These are phyloP conservation scores for Setomelanomma holmii DNA, from an alignment of 2,329 filamentous ascomycete genomes.

Conservation along the genomic window DNA sequence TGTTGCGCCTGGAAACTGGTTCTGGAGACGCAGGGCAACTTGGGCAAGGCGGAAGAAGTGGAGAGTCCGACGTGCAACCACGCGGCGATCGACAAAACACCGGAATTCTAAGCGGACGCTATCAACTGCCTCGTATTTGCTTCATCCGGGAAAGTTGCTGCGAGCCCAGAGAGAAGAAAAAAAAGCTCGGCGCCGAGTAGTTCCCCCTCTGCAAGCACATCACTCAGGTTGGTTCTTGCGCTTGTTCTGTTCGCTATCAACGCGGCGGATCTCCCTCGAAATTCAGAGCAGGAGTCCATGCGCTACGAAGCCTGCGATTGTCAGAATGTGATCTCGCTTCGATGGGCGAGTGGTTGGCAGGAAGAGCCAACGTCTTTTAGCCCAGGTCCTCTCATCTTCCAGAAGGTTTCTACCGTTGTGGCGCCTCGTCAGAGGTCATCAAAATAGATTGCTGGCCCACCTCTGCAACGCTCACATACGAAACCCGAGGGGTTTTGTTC, in stretches of 20 bases:
- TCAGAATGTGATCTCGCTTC: slow-evolving; percentile 16
- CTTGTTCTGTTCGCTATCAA: slow-evolving; percentile 20
- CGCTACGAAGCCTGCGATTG: slow-evolving; percentile 5
- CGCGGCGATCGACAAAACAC: slow-evolving; percentile 20
- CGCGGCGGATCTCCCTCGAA: background rate
- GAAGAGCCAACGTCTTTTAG: slow-evolving; percentile 18
- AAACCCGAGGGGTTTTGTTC: slow-evolving; percentile 12
- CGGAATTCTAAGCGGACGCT: background rate
- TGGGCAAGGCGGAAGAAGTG: too few relatives aligned
- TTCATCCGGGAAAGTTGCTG: slow-evolving; percentile 26
- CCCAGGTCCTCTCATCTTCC: slow-evolving; percentile 35
- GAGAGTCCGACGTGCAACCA: slow-evolving; percentile 30
- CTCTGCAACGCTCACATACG: slow-evolving; percentile 20
- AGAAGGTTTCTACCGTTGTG: slow-evolving; percentile 40
- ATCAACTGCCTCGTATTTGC: slow-evolving; percentile 4
- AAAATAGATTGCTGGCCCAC: slow-evolving; percentile 41
- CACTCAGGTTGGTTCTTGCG: background rate
- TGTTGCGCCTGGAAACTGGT: slow-evolving; percentile 4
- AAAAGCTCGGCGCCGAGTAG: slow-evolving; percentile 17
- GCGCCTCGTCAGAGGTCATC: slow-evolving; percentile 30
- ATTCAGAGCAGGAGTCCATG: slow-evolving; percentile 10
- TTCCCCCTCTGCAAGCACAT: slow-evolving; percentile 3
- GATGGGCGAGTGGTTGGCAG: slow-evolving; percentile 20
- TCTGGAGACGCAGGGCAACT: slow-evolving; percentile 24
- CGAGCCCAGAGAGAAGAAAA: too few relatives aligned